phyloP scores from a whole-genome alignment of 2,329 filamentous ascomycete genomes.

The Shiraia sp. region DNA sequence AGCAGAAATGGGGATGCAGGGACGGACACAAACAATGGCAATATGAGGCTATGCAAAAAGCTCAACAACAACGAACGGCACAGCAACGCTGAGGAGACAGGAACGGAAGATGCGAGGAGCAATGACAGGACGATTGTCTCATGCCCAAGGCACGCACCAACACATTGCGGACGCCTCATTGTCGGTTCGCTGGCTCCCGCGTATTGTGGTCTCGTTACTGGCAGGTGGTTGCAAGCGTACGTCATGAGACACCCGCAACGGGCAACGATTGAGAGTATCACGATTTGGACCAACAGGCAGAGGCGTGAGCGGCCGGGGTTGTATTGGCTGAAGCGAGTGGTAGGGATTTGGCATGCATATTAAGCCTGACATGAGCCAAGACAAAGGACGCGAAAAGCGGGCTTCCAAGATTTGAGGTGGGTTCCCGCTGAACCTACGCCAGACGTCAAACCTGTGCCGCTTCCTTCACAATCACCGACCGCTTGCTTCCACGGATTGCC shows the following conservation, averaged over 20 bases:
- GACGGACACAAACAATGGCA: neutral
- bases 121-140: neutral
- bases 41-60: neutral
- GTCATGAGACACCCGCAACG: conserved; percentile 34
- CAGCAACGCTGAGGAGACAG: neutral
- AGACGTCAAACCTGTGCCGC: neutral
- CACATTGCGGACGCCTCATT: conserved; percentile 1
- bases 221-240: conserved; percentile 17
- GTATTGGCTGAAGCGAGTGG: conserved; percentile 22
- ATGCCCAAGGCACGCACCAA: neutral
- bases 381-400: neutral
- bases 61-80: neutral
- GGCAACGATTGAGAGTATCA: conserved; percentile 35
- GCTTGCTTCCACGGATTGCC: too few species aligned
- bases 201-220: conserved; percentile 3
- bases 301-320: conserved; percentile 17
- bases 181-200: conserved; percentile 3
- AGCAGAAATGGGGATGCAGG: conserved; percentile 1
- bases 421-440: neutral
- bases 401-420: neutral
- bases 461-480: neutral
- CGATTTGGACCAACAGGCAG: conserved; percentile 19
- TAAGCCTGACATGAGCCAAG: conserved; percentile 13
- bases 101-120: neutral
- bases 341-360: conserved; percentile 4